Evolutionary conservation across 2,329 filamentous ascomycete genomes (phyloP), one percentile per base, ranked within the genome.

Genomic region (Paracorniculantispora psalliotae): DNA sequence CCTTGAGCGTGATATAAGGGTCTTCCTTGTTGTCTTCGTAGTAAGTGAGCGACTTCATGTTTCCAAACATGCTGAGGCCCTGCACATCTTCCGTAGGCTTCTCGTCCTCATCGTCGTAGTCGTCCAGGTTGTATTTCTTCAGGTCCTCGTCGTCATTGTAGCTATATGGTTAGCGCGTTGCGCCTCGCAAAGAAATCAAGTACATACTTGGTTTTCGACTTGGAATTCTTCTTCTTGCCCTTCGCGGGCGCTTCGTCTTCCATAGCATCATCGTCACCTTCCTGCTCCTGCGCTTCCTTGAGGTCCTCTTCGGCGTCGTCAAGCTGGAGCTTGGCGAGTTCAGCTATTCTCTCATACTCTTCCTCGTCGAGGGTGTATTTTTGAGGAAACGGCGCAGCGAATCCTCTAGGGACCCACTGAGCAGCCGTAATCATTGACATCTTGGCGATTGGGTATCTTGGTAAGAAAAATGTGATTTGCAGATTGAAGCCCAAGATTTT

Each of bases 11-110:
- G 70, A 99, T 94, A 75, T 99, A 99, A 1, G 94, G 94, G 69
- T 99, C 94, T 57, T 96, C 91, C 69, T 93, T 90, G 75, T 96
- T 94, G 62, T 91, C 91, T 65, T 92, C 87, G 78, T 99, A 92
- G 76, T 97, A 99, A 15, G 92, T 90, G 26, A 99, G 80, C 30
- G 91, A 92, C 74, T 94, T 96, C 71, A 96, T 85, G 71, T 97
- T 97, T 69, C 92, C 92, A 71, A 99, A 97, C 84, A 97, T 96
- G 67, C 87, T 88, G 81, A 94, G 88, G 57, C 87, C 83, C 68
- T 91, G 87, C 52, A 83, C 85, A 19, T 75, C 75, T n/a, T 59
- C 35, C 23, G 79, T 79, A 21, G 79, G 61, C 33, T 66, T 64
- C 28, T 71, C 69, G 19, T 69, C 72, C 17, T 90, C 84, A 30